Base-by-base conservation (phyloP, 1,139 yeast species). In the Candida smagusa region DNA sequence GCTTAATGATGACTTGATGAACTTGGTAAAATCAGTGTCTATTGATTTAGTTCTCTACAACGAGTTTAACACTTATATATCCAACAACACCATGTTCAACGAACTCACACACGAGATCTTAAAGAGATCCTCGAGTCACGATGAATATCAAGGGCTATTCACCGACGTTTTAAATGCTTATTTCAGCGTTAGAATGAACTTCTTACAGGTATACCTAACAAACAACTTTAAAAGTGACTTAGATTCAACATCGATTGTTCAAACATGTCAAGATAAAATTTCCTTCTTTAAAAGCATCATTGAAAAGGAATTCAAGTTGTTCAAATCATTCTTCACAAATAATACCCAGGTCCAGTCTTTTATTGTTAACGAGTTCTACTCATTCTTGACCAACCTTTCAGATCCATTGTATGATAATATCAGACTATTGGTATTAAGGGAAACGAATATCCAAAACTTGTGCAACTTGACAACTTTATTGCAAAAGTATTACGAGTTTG, bases 321-420 rank as follows among this genome's bases (percentile, higher is more conserved):
- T 84, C 54, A 61, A 62, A 30, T 61, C 63, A 35, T 74, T 82
- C 38, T 87, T 85, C 53, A 40, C 42, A 7, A 40, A 38, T 9
- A 43, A 45, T 9, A 43, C 46, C 3, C 46, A 44, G 6, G 38
- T 37, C 9, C 27, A 44, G 9, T 28, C 32, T 4, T 54, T 49
- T 38, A 54, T 70, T 7, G 52, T 52, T 9, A 54, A 54, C 6
- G 65, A 63, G 19, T 61, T 81, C 38, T 66, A 72, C 44, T 62
- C 64, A 9, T 87, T 87, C 78, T 74, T 85, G 41, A 74, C 72
- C 31, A 71, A 68, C 23, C 50, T 85, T 5, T 66, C 87, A 31
- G 96, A 88, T 32, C 94, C 95, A 0, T 63, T 90, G 22, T 84
- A 88, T 52, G 94, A 86, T 47, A 60, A 70, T 2, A 59, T 87